Base-by-base conservation (phyloP, 1,139 yeast species). In the Lizanozyma gosingica region DNA sequence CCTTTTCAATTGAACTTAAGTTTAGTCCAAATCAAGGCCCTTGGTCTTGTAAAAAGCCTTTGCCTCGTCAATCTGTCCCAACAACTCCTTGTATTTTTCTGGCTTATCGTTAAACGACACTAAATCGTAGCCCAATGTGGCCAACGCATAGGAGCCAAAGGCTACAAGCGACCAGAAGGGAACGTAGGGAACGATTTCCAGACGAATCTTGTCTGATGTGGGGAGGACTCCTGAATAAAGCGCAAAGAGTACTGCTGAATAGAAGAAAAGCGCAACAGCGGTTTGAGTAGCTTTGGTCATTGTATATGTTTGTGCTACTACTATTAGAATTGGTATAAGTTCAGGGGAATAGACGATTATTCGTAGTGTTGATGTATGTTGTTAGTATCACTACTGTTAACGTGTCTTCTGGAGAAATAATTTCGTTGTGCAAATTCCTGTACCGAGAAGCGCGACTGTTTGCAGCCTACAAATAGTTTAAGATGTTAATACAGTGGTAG, bases 231-330 rank as follows among this genome's bases (percentile, higher is more conserved):
- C 80, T 16, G 68, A 51, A 49, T 59, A 61, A 33, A 81, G 63
- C 2, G 79, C 73, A 52, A 74, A 63, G 62, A 83, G 82, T 2
- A 79, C 52, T 1, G 81, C 73, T 4, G 73, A 58, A 33, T 69
- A 51, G 14, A 75, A 66, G 48, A 79, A 67, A 27, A 71, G 51
- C 9, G 70, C 57, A 47, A 76, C 63, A 35, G 64, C 64, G 8
- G 87, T 68, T 53, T 82, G 83, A 22, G 82, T 74, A 40, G 87
- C 86, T 57, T 78, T 80, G 22, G 88, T 80, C 90, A 82, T 82
- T 29, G 40, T 49, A 11, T n/a, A 22, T 22, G 11, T 22, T 22
- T 22, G 11, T 22, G n/a, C n/a, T n/a, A n/a, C n/a, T n/a, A n/a
- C n/a, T n/a, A n/a, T n/a, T n/a, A n/a, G n/a, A n/a, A n/a, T n/a